Conservation (phyloP, 129 eudicot species). For the Ambrosia artemisiifolia region DNA sequence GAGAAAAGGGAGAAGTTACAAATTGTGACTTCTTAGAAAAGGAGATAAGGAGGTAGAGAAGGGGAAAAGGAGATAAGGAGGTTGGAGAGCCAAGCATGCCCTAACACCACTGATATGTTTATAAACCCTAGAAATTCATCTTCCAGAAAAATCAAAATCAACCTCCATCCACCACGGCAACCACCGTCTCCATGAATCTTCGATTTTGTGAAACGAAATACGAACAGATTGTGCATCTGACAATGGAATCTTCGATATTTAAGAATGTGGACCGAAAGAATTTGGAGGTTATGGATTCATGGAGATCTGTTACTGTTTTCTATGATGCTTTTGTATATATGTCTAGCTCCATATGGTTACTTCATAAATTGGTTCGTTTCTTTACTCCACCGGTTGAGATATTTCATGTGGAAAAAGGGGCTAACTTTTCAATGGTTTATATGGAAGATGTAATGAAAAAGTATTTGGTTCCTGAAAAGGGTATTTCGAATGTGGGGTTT, state of each 20-base stretch:
- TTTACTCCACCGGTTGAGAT: conserved; percentile 72
- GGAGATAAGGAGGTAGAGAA: too few relatives aligned
- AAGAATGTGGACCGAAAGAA: conserved; percentile 60
- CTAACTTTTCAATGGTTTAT: conserved; percentile 79
- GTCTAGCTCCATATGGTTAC: conserved; percentile 93
- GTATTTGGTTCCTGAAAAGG: conserved; percentile 34
- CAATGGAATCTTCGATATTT: conserved; percentile 84
- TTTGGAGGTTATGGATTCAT: conserved; percentile 65
- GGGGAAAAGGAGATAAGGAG: too few relatives aligned
- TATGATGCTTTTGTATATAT: conserved; percentile 78
- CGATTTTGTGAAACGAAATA: conserved; percentile 82
- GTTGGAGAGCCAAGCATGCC: too few relatives aligned
- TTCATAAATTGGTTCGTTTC: conserved; percentile 74
- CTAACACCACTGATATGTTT: too few relatives aligned
- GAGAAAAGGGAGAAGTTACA: too few relatives aligned
- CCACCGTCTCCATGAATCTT: too few relatives aligned
- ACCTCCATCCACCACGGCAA: too few relatives aligned
- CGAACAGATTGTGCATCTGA: conserved; percentile 77
- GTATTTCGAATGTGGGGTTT: conserved; percentile 68
- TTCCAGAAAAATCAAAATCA: too few relatives aligned
- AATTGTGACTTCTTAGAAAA: too few relatives aligned
- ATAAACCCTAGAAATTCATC: too few relatives aligned
- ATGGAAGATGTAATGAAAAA: conserved; percentile 83
- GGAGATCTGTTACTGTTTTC: conserved; percentile 73
- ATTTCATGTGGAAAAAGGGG: conserved; percentile 82